Conservation (phyloP, 495 filamentous ascomycete species). For the Tirmania nivea region DNA sequence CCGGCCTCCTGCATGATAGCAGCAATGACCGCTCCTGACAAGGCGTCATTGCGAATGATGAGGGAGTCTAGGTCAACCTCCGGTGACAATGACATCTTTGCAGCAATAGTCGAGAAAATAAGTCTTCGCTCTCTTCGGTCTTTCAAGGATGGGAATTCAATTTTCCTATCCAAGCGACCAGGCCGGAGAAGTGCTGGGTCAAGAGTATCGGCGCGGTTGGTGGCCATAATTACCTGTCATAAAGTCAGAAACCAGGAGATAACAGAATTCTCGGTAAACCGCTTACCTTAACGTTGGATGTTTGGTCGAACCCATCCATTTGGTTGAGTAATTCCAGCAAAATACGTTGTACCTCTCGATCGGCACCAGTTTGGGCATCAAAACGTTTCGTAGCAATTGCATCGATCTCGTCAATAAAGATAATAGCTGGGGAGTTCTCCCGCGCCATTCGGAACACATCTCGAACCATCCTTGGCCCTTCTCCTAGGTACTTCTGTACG, state of each 20-base stretch:
- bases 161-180: slow-evolving; percentile 90
- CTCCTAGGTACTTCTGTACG: slow-evolving; percentile 94
- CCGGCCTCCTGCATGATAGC: slow-evolving; percentile 99
- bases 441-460: slow-evolving; percentile 98
- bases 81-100: slow-evolving; percentile 87
- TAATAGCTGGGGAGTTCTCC: slow-evolving; percentile 93
- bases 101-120: slow-evolving; percentile 89
- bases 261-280: background rate
- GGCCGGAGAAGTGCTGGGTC: slow-evolving; percentile 87
- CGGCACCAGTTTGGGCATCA: slow-evolving; percentile 91
- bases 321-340: slow-evolving; percentile 92
- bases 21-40: slow-evolving; percentile 88
- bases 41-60: slow-evolving; percentile 86
- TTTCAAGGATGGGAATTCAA: slow-evolving; percentile 81
- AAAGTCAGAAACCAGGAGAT: background rate
- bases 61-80: slow-evolving; percentile 91
- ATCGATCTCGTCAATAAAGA: slow-evolving; percentile 99
- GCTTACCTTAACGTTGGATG: slow-evolving; percentile 67
- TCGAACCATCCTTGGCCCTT: slow-evolving; percentile 94
- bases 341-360: slow-evolving; percentile 95
- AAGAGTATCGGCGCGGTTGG: slow-evolving; percentile 89
- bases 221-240: slow-evolving; percentile 79
- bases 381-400: slow-evolving; percentile 98
- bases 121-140: slow-evolving; percentile 83
- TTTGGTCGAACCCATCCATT: slow-evolving; percentile 99